Evolutionary conservation across 306 rosid species (phyloP).

Genomic region (Crotalaria pallida): DNA sequence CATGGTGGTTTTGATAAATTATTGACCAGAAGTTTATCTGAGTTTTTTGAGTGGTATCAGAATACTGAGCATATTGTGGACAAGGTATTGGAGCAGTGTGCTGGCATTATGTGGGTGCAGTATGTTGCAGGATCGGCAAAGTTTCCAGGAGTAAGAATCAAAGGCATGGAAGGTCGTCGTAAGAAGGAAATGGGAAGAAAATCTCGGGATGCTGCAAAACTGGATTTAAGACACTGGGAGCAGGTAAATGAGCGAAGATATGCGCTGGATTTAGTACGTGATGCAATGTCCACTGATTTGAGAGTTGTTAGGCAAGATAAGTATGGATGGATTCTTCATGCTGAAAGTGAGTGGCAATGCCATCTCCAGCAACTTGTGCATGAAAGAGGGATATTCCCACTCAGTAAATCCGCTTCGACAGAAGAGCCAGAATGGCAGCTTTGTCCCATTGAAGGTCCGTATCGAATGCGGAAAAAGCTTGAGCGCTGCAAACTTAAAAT

Average conservation of each 20-base stretch:
- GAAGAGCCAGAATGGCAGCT: slow-evolving; percentile 92
- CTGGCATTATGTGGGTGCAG: slow-evolving; percentile 95
- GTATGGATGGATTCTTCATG: slow-evolving; percentile 99
- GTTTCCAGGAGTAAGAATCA: slow-evolving; percentile 96
- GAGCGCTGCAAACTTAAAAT: slow-evolving; percentile 79
- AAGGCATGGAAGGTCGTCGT: slow-evolving; percentile 93
- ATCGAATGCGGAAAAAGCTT: slow-evolving; percentile 96
- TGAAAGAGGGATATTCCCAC: slow-evolving; percentile 89
- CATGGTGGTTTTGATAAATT: slow-evolving; percentile 94
- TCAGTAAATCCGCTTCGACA: slow-evolving; percentile 44
- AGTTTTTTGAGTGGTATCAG: slow-evolving; percentile 86
- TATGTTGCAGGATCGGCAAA: slow-evolving; percentile 84
- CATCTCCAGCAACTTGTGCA: slow-evolving; percentile 96
- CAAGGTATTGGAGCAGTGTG: slow-evolving; percentile 89
- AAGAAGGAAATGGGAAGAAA: slow-evolving; percentile 89
- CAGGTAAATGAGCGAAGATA: slow-evolving; percentile 90
- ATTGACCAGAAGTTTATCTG: slow-evolving; percentile 68
- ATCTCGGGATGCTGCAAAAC: slow-evolving; percentile 71
- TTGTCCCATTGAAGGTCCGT: slow-evolving; percentile 99
- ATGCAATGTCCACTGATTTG: slow-evolving; percentile 90
- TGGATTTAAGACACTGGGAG: slow-evolving; percentile 90
- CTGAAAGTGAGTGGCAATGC: slow-evolving; percentile 98
- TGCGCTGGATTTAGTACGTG: slow-evolving; percentile 93
- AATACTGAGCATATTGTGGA: slow-evolving; percentile 58
- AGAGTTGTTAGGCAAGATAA: slow-evolving; percentile 99